Evolutionary conservation across 768 basidiomycete species (phyloP), one percentile per base, ranked within the genome.

Genomic region (Lanmaoa pseudosensibilis): DNA sequence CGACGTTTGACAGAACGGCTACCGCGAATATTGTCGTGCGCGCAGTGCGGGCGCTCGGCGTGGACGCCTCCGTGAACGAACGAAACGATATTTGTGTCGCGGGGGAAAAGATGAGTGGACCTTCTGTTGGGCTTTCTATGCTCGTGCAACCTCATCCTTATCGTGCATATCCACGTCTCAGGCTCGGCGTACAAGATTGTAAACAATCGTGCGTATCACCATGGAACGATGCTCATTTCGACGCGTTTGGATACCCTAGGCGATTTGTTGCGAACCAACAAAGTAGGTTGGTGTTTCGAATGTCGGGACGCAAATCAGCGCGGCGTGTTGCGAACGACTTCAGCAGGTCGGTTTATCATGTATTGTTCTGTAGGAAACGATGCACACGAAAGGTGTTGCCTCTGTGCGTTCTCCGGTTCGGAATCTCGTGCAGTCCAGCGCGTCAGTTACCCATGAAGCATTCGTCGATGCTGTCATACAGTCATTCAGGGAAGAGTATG

Each of bases 171-270:
- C 56, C 69, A 98, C 93, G 88, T 98, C 58, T 98, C 96, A 46
- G 97, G 97, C 40, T 98, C 94, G 10, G 97, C 97, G 12, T 99
- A 97, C 76, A 98, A 97, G 74, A 91, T 99, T 53, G 87, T 89
- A 43, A 90, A 85, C 62, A 84, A 85, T 50, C 80, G 97, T 30
- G 94, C 94, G 8, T 98, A 98, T 74, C 96, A 98, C 64, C 97
- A 99, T 64, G 97, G 97, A 0, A 99, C 97, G 16, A 99, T 99
- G 97, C 83, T 99, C 27, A 89, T 98, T 21, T 87, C 91, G 9
- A 93, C 94, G 4, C 74, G 80, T 45, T 79, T 98, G 30, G 77
- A 81, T 34, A 79, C 82, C 7, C 75, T 99, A 9, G 88, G 91
- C 0, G 83, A 88, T 58, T 73, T 93, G 11, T 76, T 98, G 47